Evolutionary conservation across 305 asterid genomes (phyloP), one percentile per base, ranked within the genome.

Genomic region (Fraxinus sp.): DNA sequence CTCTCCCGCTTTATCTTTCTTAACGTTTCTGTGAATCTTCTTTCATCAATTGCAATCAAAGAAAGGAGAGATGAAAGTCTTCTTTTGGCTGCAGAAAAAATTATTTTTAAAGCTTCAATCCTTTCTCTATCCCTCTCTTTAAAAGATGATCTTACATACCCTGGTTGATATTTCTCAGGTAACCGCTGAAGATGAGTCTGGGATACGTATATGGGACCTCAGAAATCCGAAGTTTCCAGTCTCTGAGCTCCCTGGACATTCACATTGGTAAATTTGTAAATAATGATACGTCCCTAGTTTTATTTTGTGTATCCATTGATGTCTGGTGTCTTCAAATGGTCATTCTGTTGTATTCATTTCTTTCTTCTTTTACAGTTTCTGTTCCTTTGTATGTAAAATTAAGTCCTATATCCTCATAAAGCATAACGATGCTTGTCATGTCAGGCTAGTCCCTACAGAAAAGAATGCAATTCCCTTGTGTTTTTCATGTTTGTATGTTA

Each of bases 141-240:
- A 32, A 78, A 70, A 22, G 57, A 59, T 71, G 72, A 84, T 24
- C 82, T 80, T 79, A 80, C 57, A 76, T 62, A 30, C 41, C 71
- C 77, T 33, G 68, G 49, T 79, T 59, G 70, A 83, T 84, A 83
- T 83, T 78, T 85, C 80, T 75, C 89, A 94, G 99, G 97, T 92
- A 79, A 96, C 97, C 59, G 99, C 99, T 81, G 99, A 92, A 86
- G 99, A 92, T 84, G 99, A 96, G 87, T 90, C 96, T 5, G 97
- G 99, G 85, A 91, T 96, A 88, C 93, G 89, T 88, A 86, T 92
- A 79, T 94, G 98, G 99, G 99, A 96, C 89, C 93, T 91, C 62
- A 90, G 99, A 85, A 94, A 90, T 84, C 87, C 90, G 83, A 93
- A 90, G 70, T 81, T 84, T 84, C 99, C 98, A 32, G 90, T 93